Percentiles rank a stretch among this genome's conserved stretches.
phyloP scores from a whole-genome alignment of 257 asterid genomes.

The Leonotis leonurus region DNA sequence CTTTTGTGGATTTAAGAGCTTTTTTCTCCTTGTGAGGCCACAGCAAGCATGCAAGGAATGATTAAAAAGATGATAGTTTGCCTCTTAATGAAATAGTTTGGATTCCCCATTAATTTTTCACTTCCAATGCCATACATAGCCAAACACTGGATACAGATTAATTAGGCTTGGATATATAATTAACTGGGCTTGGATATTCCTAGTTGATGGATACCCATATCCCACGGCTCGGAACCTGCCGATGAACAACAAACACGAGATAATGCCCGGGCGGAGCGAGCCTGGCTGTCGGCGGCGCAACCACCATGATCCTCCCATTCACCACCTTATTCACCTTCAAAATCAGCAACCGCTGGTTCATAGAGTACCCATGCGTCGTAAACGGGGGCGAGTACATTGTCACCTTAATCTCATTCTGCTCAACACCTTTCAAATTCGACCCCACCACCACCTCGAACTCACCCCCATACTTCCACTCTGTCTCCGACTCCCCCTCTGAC shows the following conservation, averaged over 20 bases:
- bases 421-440: not conserved
- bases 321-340: slow-evolving; percentile 30
- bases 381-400: slow-evolving; percentile 85
- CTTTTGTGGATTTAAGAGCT: too few relatives aligned
- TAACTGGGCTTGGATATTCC: too few relatives aligned
- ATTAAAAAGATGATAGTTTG: too few relatives aligned
- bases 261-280: slow-evolving; percentile 83
- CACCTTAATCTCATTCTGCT: slow-evolving; percentile 32
- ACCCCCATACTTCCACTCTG: slow-evolving; percentile 35
- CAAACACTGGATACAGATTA: not conserved
- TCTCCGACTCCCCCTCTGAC: slow-evolving; percentile 16
- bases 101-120: not conserved
- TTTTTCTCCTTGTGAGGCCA: too few relatives aligned
- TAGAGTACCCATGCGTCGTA: slow-evolving; percentile 90
- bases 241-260: slow-evolving; percentile 64
- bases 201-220: slow-evolving; percentile 59
- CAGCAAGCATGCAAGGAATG: too few relatives aligned
- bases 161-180: too few relatives aligned
- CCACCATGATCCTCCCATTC: slow-evolving; percentile 25
- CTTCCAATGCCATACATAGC: not conserved
- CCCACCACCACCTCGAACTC: slow-evolving; percentile 24
- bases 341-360: slow-evolving; percentile 65
- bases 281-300: slow-evolving; percentile 65
- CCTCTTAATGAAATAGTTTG: too few relatives aligned
- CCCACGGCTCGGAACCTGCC: slow-evolving; percentile 71